A percentile compares a stretch with the other conserved stretches of the same genome.
These are phyloP conservation scores for Diversispora epigaea DNA, from an alignment of 192 early-diverging fungal genomes.

Conservation along the genomic window DNA sequence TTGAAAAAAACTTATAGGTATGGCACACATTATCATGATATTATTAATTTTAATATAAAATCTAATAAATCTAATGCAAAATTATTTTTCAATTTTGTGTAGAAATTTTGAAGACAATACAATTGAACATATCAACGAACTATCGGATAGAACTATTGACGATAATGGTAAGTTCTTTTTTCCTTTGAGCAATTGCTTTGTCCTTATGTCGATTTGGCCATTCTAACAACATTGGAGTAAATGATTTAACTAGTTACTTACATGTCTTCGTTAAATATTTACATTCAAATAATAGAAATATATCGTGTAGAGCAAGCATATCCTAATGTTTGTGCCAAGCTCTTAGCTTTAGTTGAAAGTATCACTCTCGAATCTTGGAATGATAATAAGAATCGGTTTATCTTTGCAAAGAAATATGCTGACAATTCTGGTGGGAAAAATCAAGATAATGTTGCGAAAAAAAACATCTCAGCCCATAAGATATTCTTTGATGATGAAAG, in stretches of 20 bases:
- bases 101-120: too few species aligned
- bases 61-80: neutral
- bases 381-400: neutral
- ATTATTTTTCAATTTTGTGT: too few species aligned
- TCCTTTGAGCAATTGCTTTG: too few species aligned
- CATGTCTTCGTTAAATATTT: neutral
- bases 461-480: too few species aligned
- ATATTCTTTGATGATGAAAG: too few species aligned
- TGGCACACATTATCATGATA: neutral
- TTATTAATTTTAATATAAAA: too few species aligned
- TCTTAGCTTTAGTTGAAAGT: neutral
- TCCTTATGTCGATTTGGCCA: too few species aligned
- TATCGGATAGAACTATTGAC: neutral
- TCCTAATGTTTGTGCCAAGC: neutral
- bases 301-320: neutral
- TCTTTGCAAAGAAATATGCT: neutral
- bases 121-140: too few species aligned
- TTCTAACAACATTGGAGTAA: too few species aligned
- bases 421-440: neutral
- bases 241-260: too few species aligned
- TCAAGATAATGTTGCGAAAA: neutral
- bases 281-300: neutral
- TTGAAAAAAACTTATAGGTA: neutral
- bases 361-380: neutral
- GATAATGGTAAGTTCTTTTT: neutral